Evolutionary conservation across 1,284 basidiomycete species (phyloP), one percentile per base, ranked within the genome.

Genomic region (Malassezia yamatoensis): DNA sequence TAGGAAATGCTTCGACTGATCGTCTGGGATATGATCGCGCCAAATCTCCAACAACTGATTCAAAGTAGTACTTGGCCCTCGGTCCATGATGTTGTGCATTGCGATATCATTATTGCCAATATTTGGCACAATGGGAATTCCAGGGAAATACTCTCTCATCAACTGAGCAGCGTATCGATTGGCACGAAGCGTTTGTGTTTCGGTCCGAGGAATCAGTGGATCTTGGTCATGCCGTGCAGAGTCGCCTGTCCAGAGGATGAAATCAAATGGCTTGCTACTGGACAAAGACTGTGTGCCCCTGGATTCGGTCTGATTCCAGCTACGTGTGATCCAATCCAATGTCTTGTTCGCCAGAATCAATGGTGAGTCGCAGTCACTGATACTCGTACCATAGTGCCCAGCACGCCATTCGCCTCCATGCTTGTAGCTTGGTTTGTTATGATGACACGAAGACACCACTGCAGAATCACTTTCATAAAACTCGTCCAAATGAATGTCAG

Each of bases 191-290:
- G 94, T 91, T 76, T 93, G 90, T 51, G 79, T 79, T 5, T 83
- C 80, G 39, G 88, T 88, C 54, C 90, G 83, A 41, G 90, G 90
- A 10, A 85, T 71, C 59, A 81, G 79, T 54, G 82, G 81, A 76
- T 93, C 90, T 70, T 85, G 88, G 74, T 96, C 90, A 75, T 91
- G 90, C 75, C 90, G 83, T 35, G 88, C 90, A 76, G 84, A 90
- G 76, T 94, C 90, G 38, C 90, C 90, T 6, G 89, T 93, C 88
- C 86, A 86, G 85, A 75, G 45, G 37, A 66, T 50, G 75, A 94
- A 96, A 75, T 96, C 90, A 43, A 96, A 81, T 15, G 66, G 88
- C 84, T 59, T 82, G 32, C 2, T 18, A 45, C 5, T n/a, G 21
- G 5, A 40, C 16, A 38, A 37, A 13, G 15, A 54, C 32, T 6